Base-by-base conservation (phyloP, 2,329 filamentous ascomycete genomes). In the Cercospora beticola region DNA sequence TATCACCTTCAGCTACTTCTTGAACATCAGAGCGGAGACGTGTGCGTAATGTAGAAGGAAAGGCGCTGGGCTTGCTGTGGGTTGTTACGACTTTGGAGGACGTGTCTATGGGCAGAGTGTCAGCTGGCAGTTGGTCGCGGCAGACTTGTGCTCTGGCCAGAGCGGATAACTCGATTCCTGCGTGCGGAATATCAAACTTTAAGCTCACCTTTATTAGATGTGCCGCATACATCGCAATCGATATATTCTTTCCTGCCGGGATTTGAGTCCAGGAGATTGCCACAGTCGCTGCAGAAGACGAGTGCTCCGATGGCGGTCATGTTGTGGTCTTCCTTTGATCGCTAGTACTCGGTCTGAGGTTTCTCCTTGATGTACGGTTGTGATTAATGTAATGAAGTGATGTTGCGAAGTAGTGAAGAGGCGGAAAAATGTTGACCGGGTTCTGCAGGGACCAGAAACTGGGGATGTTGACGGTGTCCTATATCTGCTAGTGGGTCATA, bases 261-360 rank as follows among this genome's bases (percentile, higher is more conserved):
- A 58, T 92, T 93, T 63, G 90, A 87, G 64, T 95, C 93, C 49
- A 98, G 84, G 3, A 97, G 86, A 79, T 97, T 97, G 70, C 94
- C 94, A 80, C 94, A 98, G 79, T 94, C 92, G 64, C 87, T 92
- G 83, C 94, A 98, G 81, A 98, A 98, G 40, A 97, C 90, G 49
- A 98, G 85, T 63, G 93, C 94, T 66, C 93, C 94, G 73, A 97
- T 93, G 18, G 92, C 89, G 72, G 94, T 89, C 94, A 97, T 97
- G 70, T 74, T 83, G 54, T 26, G 23, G 14, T 57, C 33, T 52
- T 5, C 3, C 46, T 60, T 28, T 14, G 33, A 61, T 2, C 40
- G 30, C 49, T 52, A 9, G 28, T 49, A 21, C 10, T 66, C 33
- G 59, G 66, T 31, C 30, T 65, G 43, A 31, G 16, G 16, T n/a